A percentile compares a stretch with the other conserved stretches of the same genome.
These are phyloP conservation scores for Diplotaxis tenuifolia DNA, from an alignment of 345 rosid species.

Conservation along the genomic window DNA sequence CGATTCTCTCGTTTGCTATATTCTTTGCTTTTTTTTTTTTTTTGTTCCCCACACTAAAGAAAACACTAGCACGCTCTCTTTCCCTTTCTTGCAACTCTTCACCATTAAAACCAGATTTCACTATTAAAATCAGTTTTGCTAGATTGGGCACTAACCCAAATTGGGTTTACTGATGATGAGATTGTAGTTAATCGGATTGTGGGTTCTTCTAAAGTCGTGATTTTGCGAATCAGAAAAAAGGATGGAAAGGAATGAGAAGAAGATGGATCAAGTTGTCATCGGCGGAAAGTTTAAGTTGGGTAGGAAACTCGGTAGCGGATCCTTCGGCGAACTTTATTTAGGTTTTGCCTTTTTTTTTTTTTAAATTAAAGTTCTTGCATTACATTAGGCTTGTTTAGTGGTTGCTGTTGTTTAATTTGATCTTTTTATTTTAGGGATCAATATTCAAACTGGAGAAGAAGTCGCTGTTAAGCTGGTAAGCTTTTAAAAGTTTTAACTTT, in stretches of 20 bases:
- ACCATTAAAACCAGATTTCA: conserved; percentile 29
- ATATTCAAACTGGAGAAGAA: conserved; percentile 84
- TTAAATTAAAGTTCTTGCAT: too few relatives aligned
- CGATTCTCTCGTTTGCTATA: too few relatives aligned
- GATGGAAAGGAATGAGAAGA: conserved; percentile 34
- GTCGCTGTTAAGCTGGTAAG: conserved; percentile 85
- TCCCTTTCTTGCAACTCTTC: conserved; percentile 2
- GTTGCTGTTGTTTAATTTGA: neutral
- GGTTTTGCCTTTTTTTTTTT: conserved; percentile 46
- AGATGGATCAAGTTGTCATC: conserved; percentile 59
- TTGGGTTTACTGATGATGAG: too few relatives aligned
- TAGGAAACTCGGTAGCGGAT: conserved; percentile 51
- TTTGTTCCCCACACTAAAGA: too few relatives aligned
- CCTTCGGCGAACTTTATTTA: conserved; percentile 66
- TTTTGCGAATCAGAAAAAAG: too few relatives aligned
- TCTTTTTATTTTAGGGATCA: conserved; percentile 48
- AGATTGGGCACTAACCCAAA: too few relatives aligned
- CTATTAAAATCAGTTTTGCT: too few relatives aligned
- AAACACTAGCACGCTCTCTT: too few relatives aligned
- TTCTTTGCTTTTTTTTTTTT: too few relatives aligned
- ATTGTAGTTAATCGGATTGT: conserved; percentile 33
- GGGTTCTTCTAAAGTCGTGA: too few relatives aligned
- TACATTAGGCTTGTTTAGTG: neutral
- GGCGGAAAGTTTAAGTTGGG: conserved; percentile 87
- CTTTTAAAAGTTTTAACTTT: too few relatives aligned